phyloP scores from a whole-genome alignment of 2,329 filamentous ascomycete genomes.

The Metarhizium robertsii region DNA sequence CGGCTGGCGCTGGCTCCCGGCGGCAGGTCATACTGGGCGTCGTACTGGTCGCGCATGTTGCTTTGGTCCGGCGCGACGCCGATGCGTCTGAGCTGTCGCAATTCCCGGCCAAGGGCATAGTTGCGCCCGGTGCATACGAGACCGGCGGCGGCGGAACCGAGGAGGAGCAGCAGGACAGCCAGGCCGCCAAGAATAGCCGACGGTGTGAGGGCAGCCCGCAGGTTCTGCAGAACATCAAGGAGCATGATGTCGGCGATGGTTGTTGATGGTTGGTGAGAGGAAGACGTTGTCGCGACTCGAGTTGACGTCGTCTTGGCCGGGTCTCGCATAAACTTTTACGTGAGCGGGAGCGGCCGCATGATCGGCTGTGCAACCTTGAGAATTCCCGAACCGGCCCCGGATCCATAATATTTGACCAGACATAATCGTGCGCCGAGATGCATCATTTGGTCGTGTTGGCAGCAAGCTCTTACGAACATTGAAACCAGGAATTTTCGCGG shows the following conservation, averaged over 20 bases:
- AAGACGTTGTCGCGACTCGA: too few species aligned
- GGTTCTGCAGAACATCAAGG: background rate
- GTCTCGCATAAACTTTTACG: too few species aligned
- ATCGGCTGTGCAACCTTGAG: too few species aligned
- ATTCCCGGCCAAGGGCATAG: background rate
- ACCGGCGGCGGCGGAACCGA: background rate
- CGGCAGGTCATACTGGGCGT: constrained; percentile 8
- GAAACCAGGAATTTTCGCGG: too few species aligned
- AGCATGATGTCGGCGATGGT: background rate
- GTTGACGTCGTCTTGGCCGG: too few species aligned
- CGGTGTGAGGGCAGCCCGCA: background rate
- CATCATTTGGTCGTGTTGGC: too few species aligned
- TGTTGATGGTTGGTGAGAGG: too few species aligned
- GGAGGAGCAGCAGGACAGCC: background rate
- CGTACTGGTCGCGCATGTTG: constrained; percentile 18
- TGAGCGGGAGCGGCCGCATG: too few species aligned
- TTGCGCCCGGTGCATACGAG: background rate
- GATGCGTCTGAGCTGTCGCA: constrained; percentile 9
- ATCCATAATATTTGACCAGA: too few species aligned
- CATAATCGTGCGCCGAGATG: too few species aligned
- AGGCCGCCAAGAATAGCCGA: background rate
- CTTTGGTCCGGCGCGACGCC: constrained; percentile 9
- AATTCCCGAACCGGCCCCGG: too few species aligned
- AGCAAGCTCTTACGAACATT: too few species aligned
- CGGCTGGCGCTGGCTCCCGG: background rate